Conservation (phyloP, 495 filamentous ascomycete genomes). For the Darksidea phi region DNA sequence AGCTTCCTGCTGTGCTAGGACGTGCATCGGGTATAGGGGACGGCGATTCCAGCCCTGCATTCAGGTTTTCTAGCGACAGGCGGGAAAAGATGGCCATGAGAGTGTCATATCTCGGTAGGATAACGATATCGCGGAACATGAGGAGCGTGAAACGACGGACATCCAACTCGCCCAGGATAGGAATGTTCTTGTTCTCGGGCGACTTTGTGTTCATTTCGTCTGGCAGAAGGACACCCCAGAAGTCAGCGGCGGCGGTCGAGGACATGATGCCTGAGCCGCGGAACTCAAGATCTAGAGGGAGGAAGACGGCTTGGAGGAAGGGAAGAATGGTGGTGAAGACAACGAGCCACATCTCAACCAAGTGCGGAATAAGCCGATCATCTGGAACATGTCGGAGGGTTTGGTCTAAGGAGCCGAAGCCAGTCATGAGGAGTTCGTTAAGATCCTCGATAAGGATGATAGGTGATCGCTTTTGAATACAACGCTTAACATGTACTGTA, state of each 20-base stretch:
- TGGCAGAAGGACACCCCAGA: slow-evolving; percentile 68
- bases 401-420: slow-evolving; percentile 83
- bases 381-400: slow-evolving; percentile 73
- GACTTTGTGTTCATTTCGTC: slow-evolving; percentile 34
- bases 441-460: slow-evolving; percentile 37
- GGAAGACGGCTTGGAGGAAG: slow-evolving; percentile 93
- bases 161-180: slow-evolving; percentile 64
- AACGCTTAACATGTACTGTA: slow-evolving; percentile 40
- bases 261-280: slow-evolving; percentile 80
- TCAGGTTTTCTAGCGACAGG: slow-evolving; percentile 77
- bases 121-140: slow-evolving; percentile 84
- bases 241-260: slow-evolving; percentile 73
- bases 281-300: slow-evolving; percentile 93
- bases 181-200: slow-evolving; percentile 39
- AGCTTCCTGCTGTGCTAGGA: slow-evolving; percentile 25
- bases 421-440: slow-evolving; percentile 53
- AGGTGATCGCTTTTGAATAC: slow-evolving; percentile 43
- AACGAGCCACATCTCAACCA: slow-evolving; percentile 91
- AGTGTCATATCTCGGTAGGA: slow-evolving; percentile 79
- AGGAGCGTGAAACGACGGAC: slow-evolving; percentile 84
- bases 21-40: slow-evolving; percentile 49
- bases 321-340: slow-evolving; percentile 87
- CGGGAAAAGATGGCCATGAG: slow-evolving; percentile 89
- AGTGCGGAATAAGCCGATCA: slow-evolving; percentile 75
- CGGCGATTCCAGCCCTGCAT: slow-evolving; percentile 49